A percentile compares a stretch with the other conserved stretches of the same genome.
Conservation (phyloP, 2,329 filamentous ascomycete species). For the Epichloe brachyelytri region DNA sequence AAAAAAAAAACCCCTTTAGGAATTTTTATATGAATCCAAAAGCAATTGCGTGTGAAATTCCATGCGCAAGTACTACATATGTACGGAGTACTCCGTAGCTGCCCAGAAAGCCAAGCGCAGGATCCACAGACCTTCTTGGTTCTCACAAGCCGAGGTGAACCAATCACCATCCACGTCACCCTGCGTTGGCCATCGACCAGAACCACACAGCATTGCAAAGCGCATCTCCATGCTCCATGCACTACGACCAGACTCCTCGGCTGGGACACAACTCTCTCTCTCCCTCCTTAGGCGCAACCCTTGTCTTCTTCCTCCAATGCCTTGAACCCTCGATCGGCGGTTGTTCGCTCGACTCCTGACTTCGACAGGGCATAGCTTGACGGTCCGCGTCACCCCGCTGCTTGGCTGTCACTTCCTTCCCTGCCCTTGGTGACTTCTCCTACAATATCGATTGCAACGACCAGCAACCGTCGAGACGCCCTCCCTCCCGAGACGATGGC, state of each 20-base stretch:
- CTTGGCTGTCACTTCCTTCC: not conserved
- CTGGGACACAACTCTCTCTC: not conserved
- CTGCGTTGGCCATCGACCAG: not conserved
- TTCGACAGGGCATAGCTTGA: not conserved
- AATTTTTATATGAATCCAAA: too few relatives aligned
- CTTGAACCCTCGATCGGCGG: not conserved
- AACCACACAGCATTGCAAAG: not conserved
- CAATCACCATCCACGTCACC: not conserved
- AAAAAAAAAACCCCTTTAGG: too few relatives aligned
- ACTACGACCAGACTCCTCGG: too few relatives aligned
- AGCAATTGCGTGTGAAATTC: too few relatives aligned
- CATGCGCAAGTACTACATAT: too few relatives aligned
- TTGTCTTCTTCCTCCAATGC: not conserved
- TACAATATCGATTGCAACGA: not conserved
- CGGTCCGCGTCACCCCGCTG: conserved; percentile 1
- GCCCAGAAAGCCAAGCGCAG: too few relatives aligned
- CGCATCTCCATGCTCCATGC: not conserved
- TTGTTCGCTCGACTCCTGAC: not conserved
- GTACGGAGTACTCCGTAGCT: too few relatives aligned
- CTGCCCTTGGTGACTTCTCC: not conserved
- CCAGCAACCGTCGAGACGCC: not conserved
- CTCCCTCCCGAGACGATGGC: conserved; percentile 16
- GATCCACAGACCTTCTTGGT: too few relatives aligned
- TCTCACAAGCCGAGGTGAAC: not conserved
- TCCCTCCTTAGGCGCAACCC: not conserved